Conservation (phyloP, 2,329 filamentous ascomycete species). For the Hawksworthiomyces lignivorus region DNA sequence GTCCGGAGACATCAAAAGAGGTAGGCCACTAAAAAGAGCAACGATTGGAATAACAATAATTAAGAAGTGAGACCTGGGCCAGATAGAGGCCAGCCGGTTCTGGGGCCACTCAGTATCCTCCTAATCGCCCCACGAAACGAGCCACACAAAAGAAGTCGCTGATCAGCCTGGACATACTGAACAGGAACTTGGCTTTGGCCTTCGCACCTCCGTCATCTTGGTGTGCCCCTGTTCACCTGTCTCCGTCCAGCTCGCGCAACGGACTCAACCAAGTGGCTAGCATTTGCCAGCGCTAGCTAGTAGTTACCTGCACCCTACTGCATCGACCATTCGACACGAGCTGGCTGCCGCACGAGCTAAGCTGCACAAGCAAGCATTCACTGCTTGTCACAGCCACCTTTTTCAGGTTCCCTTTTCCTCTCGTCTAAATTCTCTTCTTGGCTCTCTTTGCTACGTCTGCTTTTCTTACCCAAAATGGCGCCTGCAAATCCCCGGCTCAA, state of each 20-base stretch:
- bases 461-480: conserved; percentile 39
- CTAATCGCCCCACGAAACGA: background rate
- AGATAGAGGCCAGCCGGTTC: too few relatives aligned
- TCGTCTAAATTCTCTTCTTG: background rate
- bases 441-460: background rate
- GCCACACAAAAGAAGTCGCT: background rate
- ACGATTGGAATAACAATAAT: too few relatives aligned
- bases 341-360: background rate
- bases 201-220: conserved; percentile 3
- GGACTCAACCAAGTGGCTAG: too few relatives aligned
- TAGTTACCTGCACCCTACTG: too few relatives aligned
- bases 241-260: too few relatives aligned
- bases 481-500: conserved; percentile 52
- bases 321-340: background rate
- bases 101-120: too few relatives aligned
- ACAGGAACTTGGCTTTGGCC: conserved; percentile 3
- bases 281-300: too few relatives aligned
- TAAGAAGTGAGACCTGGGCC: too few relatives aligned
- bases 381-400: background rate
- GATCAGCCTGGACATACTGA: background rate
- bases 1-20: too few relatives aligned
- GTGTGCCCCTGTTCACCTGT: conserved; percentile 4
- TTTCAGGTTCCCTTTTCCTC: too few relatives aligned
- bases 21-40: too few relatives aligned
- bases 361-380: background rate